Base-by-base conservation (phyloP, 1,284 basidiomycete species). In the Trichosporon sp. region DNA sequence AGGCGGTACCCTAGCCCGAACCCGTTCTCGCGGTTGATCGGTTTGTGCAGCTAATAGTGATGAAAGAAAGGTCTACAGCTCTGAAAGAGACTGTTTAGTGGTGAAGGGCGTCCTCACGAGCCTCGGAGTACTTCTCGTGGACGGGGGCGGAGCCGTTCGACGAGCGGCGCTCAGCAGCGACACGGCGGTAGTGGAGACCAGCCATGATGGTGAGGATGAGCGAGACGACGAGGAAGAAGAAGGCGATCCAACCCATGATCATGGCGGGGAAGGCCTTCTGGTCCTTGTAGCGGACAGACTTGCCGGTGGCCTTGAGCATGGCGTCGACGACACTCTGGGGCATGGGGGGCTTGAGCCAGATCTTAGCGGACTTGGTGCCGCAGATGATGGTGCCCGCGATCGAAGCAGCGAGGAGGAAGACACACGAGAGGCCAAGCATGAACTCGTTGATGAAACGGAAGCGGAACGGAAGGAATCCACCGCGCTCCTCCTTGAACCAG, bases 121-220 rank as follows among this genome's bases (percentile, higher is more conserved):
- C 53, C 53, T 58, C 53, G 13, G 25, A 31, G 27, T 13, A 27
- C 53, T 58, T 58, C 53, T 58, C 53, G 53, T 15, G 25, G 53
- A 29, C 12, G 8, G 51, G 51, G 53, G 13, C 27, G 13, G 53
- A 29, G 15, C 53, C 53, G 47, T 51, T 51, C 0, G 53, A 58
- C 8, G 53, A 27, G 53, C 53, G 53, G 53, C 53, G 53, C 53
- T 58, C 25, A 27, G 25, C 25, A 31, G 53, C 53, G 53, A 58
- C 53, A 58, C 53, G 53, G 67, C 69, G 68, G 69, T 72, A 72
- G 65, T 70, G 65, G 56, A 72, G 65, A 21, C 68, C 71, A 13
- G 71, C 67, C 1, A 64, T 2, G 65, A 68, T 47, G 62, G 67
- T 27, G 58, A 72, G 69, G 62, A 62, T 18, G 31, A 66, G 31